Evolutionary conservation across 148 eudicot species (phyloP).

Genomic region (Drosera capensis): DNA sequence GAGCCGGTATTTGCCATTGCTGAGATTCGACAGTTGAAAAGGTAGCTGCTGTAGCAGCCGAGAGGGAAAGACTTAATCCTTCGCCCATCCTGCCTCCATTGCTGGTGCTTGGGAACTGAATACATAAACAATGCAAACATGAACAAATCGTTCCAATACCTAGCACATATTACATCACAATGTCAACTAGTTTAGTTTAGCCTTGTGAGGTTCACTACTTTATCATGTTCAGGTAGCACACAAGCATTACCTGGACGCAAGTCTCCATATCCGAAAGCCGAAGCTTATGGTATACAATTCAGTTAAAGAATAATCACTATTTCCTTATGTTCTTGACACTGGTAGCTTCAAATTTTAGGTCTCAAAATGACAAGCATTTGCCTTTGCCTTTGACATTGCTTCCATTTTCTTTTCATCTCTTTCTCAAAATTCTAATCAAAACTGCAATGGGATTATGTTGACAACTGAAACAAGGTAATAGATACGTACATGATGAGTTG

Average conservation of each 20-base stretch:
- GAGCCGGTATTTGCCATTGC: conserved; percentile 35
- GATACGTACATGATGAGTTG: background rate
- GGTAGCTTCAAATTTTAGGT: too few relatives aligned
- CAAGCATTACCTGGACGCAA: too few relatives aligned
- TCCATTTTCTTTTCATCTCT: too few relatives aligned
- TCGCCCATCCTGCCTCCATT: conserved; percentile 17
- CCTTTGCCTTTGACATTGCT: too few relatives aligned
- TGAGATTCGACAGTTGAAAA: background rate
- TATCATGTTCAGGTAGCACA: too few relatives aligned
- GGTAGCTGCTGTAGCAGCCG: background rate
- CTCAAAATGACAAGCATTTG: too few relatives aligned
- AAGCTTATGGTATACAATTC: too few relatives aligned
- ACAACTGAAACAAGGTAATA: background rate
- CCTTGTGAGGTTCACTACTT: conserved; percentile 1
- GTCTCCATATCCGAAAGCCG: too few relatives aligned
- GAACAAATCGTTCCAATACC: background rate
- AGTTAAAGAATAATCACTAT: too few relatives aligned
- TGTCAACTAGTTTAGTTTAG: background rate
- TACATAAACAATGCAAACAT: conserved; percentile 7
- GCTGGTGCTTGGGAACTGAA: conserved; percentile 46
- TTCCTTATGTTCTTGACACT: too few relatives aligned
- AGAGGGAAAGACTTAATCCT: background rate
- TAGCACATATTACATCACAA: background rate
- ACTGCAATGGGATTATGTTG: background rate
- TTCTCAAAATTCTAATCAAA: background rate